phyloP scores from a whole-genome alignment of 441 rosid genomes.

The Theobroma grandiflorum region DNA sequence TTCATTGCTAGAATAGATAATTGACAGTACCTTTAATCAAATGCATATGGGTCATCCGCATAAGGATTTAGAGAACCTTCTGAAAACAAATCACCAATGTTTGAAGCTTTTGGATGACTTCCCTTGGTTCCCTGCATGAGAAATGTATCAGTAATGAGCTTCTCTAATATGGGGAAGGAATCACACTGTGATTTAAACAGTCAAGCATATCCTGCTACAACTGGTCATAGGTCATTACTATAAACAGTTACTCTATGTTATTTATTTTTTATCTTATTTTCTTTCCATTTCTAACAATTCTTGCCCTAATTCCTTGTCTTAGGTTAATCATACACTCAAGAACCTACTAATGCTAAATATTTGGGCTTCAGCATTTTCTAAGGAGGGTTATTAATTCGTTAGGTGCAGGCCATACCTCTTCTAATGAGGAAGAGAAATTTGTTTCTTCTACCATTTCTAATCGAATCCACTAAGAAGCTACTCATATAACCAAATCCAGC shows the following conservation, averaged over 20 bases:
- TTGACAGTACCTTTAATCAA: slow-evolving; percentile 54
- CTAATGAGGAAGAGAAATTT: slow-evolving; percentile 1
- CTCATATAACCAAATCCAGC: neutral
- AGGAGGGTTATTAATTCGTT: neutral
- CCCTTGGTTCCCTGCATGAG: slow-evolving; percentile 54
- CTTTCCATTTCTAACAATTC: neutral
- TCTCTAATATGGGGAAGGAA: slow-evolving; percentile 19
- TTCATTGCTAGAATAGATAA: neutral
- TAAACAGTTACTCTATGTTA: slow-evolving; percentile 8
- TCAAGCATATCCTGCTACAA: neutral
- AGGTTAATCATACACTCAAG: neutral
- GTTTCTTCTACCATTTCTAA: neutral
- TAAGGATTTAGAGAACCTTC: slow-evolving; percentile 94
- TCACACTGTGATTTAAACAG: neutral
- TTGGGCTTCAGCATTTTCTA: slow-evolving; percentile 6
- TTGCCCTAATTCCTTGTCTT: neutral
- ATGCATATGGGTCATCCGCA: slow-evolving; percentile 88
- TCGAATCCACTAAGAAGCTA: neutral
- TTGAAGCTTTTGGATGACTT: slow-evolving; percentile 54
- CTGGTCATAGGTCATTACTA: neutral
- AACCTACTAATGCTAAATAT: neutral
- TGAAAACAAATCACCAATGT: slow-evolving; percentile 88
- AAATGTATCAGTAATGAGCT: slow-evolving; percentile 16
- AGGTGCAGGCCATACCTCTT: slow-evolving; percentile 1
- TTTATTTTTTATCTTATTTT: neutral